Conservation (phyloP, 1,284 basidiomycete species). For the Ceraceosorus guamensis region DNA sequence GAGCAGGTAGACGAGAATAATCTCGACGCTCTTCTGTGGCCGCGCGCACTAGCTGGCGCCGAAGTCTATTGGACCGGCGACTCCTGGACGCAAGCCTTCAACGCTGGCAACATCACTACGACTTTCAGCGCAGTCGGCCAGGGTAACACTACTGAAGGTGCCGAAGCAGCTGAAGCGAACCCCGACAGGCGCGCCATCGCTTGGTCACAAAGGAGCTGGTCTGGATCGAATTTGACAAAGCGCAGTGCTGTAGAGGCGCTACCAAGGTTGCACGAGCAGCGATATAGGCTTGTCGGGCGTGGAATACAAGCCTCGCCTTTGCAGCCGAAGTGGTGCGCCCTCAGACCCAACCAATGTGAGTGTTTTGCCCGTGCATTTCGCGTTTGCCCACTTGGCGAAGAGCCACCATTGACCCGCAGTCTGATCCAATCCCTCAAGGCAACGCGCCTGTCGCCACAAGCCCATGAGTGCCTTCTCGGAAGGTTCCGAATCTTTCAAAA, state of each 20-base stretch:
- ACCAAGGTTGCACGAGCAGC: conserved; percentile 66
- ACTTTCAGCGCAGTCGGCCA: too few relatives aligned
- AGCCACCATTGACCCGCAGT: background rate
- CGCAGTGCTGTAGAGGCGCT: conserved; percentile 60
- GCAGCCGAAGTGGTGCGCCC: conserved; percentile 69
- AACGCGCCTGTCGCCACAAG: background rate
- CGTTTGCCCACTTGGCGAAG: too few relatives aligned
- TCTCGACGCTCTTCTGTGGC: conserved; percentile 66
- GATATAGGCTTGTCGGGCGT: conserved; percentile 59
- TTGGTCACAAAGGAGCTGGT: too few relatives aligned
- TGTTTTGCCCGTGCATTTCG: too few relatives aligned
- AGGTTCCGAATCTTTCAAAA: too few relatives aligned
- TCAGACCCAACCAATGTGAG: conserved; percentile 1
- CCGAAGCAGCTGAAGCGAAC: too few relatives aligned
- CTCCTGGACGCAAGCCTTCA: too few relatives aligned
- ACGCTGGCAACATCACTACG: too few relatives aligned
- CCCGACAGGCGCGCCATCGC: too few relatives aligned
- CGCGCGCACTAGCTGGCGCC: conserved; percentile 67
- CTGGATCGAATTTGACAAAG: conserved; percentile 41
- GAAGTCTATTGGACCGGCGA: conserved; percentile 76
- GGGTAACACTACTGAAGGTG: conserved; percentile 30
- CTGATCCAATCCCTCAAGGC: background rate
- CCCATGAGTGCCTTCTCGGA: too few relatives aligned
- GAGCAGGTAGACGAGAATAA: conserved; percentile 67
- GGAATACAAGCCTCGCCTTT: conserved; percentile 64